Evolutionary conservation across 495 filamentous ascomycete species (phyloP).

Genomic region (Xylaria castorea): DNA sequence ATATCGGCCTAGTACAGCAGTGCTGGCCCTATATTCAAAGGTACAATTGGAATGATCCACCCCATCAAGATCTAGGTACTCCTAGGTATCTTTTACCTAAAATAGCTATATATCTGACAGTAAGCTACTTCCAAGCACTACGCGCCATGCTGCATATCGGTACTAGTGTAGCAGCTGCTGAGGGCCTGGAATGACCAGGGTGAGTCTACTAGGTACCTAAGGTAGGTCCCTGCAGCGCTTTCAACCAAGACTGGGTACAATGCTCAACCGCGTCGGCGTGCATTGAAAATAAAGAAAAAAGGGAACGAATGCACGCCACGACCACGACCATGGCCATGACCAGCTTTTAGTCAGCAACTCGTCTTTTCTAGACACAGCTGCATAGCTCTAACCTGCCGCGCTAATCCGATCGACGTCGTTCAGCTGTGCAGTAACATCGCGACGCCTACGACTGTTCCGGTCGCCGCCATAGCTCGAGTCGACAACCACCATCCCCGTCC

Average conservation of each 20-base stretch:
- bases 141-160: neutral
- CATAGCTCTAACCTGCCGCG: neutral
- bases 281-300: constrained; percentile 9
- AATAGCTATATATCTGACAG: neutral
- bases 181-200: neutral
- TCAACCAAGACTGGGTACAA: neutral
- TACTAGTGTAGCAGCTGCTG: neutral
- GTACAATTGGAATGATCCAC: neutral
- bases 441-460: neutral
- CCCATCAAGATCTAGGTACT: neutral
- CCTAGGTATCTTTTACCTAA: neutral
- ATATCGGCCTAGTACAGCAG: too few relatives aligned
- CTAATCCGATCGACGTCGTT: neutral
- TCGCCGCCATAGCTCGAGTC: neutral
- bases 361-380: constrained; percentile 1
- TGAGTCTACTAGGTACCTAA: constrained; percentile 1
- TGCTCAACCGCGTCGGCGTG: constrained; percentile 18
- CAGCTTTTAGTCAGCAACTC: constrained; percentile 3
- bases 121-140: neutral
- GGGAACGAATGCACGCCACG: neutral
- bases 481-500: neutral
- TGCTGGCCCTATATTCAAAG: too few relatives aligned
- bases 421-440: neutral
- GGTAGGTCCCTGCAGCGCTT: constrained; percentile 13
- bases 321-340: constrained; percentile 15